Conservation (phyloP, 495 filamentous ascomycete genomes). For the Penicillium subrubescens region DNA sequence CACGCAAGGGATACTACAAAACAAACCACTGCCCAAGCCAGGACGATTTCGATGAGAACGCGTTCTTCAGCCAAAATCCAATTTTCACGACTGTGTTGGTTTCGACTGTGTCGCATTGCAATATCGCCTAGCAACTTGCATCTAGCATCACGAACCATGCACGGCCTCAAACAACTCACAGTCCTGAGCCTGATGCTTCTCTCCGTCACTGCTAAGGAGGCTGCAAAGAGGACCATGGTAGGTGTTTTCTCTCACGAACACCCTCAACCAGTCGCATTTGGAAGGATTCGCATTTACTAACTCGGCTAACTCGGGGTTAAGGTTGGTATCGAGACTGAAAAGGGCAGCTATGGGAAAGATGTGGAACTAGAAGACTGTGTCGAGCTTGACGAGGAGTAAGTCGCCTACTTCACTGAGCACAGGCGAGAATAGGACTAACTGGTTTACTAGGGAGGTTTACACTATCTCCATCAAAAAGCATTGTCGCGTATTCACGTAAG, state of each 20-base stretch:
- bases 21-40: not conserved
- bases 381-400: slow-evolving; percentile 31
- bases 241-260: not conserved
- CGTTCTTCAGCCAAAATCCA: not conserved
- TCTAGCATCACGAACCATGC: slow-evolving; percentile 22
- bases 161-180: slow-evolving; percentile 26
- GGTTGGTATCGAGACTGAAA: slow-evolving; percentile 30
- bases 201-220: slow-evolving; percentile 21
- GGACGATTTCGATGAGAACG: not conserved
- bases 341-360: slow-evolving; percentile 22
- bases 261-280: not conserved
- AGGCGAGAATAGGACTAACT: not conserved
- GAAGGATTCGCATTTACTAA: not conserved
- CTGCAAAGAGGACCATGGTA: slow-evolving; percentile 19
- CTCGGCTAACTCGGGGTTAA: slow-evolving; percentile 1
- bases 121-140: not conserved
- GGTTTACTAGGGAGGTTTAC: slow-evolving; percentile 19
- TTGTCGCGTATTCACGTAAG: slow-evolving; percentile 35
- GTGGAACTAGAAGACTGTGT: slow-evolving; percentile 29
- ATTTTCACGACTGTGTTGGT: not conserved
- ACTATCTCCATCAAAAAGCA: slow-evolving; percentile 27
- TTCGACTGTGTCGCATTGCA: not conserved
- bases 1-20: slow-evolving; percentile 18
- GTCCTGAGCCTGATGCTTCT: slow-evolving; percentile 30
- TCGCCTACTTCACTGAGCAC: not conserved